Evolutionary conservation across 176 grass and related monocot genomes (phyloP).

Genomic region (Urochloa ruziziensis): DNA sequence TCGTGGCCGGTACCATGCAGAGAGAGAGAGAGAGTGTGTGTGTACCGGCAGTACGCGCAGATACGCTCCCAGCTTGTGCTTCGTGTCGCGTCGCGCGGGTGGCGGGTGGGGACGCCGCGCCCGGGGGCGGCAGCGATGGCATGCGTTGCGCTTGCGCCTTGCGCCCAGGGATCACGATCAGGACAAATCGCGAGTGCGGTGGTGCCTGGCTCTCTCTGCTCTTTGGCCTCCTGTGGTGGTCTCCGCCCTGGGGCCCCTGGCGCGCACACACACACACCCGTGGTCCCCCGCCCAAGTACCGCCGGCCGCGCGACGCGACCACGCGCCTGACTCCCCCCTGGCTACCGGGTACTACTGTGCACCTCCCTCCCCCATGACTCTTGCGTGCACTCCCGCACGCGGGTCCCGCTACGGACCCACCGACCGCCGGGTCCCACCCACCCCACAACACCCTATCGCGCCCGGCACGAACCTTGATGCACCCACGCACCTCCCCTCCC

Average conservation of each 20-base stretch:
- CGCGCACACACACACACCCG: too few relatives aligned
- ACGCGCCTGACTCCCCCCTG: constrained; percentile 31
- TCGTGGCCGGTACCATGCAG: too few relatives aligned
- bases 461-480: background rate
- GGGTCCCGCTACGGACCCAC: background rate
- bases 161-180: background rate
- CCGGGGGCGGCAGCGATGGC: constrained; percentile 24
- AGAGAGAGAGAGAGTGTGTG: too few relatives aligned
- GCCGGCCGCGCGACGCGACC: constrained; percentile 24
- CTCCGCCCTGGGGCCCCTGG: background rate
- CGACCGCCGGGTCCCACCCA: background rate
- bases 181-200: constrained; percentile 52
- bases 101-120: background rate
- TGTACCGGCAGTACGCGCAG: background rate
- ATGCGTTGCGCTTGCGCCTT: too few relatives aligned
- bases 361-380: constrained; percentile 21
- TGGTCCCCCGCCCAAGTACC: constrained; percentile 18
- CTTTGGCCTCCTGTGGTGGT: background rate
- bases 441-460: background rate
- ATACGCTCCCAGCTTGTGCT: background rate
- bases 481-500: background rate
- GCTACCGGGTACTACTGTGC: background rate
- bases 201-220: background rate
- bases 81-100: constrained; percentile 2
- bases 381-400: constrained; percentile 11